phyloP scores from a whole-genome alignment of 768 basidiomycete species.

The Russula compacta region DNA sequence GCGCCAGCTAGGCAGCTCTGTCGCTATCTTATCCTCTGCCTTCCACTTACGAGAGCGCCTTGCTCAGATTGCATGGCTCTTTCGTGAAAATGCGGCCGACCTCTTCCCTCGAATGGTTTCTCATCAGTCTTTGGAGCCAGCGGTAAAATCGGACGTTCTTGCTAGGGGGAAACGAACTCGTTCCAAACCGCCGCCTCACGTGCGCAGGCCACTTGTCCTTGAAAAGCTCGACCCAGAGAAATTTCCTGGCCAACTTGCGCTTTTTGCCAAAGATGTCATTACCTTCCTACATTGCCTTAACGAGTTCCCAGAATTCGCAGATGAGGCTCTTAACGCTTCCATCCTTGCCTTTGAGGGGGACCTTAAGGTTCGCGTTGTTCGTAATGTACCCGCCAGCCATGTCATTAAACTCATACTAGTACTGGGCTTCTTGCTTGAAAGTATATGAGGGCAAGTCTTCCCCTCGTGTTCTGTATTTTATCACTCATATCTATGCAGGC shows the following conservation, averaged over 20 bases:
- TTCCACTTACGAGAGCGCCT: constrained; percentile 63
- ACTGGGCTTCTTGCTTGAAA: constrained; percentile 65
- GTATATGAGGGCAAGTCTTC: constrained; percentile 45
- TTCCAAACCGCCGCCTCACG: constrained; percentile 33
- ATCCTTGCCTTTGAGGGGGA: constrained; percentile 62
- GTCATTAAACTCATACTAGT: constrained; percentile 32
- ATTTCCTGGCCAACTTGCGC: constrained; percentile 56
- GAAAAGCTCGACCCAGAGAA: constrained; percentile 54
- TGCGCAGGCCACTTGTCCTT: constrained; percentile 43
- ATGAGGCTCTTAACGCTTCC: constrained; percentile 61
- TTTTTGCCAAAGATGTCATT: constrained; percentile 54
- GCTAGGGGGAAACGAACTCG: constrained; percentile 30
- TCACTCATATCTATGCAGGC: constrained; percentile 30
- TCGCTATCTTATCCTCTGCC: constrained; percentile 66
- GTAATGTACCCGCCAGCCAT: background rate
- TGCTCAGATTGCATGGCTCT: constrained; percentile 58
- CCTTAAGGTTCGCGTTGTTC: constrained; percentile 39
- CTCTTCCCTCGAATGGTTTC: constrained; percentile 61
- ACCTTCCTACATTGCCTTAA: constrained; percentile 64
- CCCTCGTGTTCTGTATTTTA: background rate
- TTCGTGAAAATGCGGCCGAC: constrained; percentile 66
- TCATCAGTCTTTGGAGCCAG: constrained; percentile 34
- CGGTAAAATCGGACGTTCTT: constrained; percentile 30
- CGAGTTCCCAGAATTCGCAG: constrained; percentile 71
- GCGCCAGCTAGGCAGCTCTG: constrained; percentile 67